phyloP scores from a whole-genome alignment of 2,329 filamentous ascomycete species.

The Penicillium concentricum region DNA sequence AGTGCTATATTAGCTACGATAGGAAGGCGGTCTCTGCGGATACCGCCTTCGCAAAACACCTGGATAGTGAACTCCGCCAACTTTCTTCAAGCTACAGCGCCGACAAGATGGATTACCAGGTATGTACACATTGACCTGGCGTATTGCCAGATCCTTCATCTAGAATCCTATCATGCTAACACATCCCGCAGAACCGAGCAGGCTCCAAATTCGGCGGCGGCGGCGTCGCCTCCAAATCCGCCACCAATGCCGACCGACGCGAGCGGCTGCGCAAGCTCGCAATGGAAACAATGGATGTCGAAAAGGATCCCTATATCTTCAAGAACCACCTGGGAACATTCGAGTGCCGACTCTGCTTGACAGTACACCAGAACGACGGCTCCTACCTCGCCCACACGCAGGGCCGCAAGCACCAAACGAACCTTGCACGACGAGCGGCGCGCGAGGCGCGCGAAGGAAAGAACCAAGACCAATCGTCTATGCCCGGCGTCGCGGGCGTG shows the following conservation, averaged over 20 bases:
- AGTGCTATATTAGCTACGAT: neutral
- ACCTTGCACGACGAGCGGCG: slow-evolving; percentile 92
- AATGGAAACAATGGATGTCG: slow-evolving; percentile 96
- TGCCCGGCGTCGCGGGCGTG: slow-evolving; percentile 74
- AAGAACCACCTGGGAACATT: slow-evolving; percentile 98
- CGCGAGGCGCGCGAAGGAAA: slow-evolving; percentile 89
- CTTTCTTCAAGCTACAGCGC: slow-evolving; percentile 4
- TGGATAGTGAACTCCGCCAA: slow-evolving; percentile 14
- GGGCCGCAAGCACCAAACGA: slow-evolving; percentile 98
- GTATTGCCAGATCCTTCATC: no score
- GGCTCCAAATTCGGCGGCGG: slow-evolving; percentile 98
- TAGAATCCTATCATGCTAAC: slow-evolving; percentile 9
- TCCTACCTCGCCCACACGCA: slow-evolving; percentile 98
- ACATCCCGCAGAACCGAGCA: slow-evolving; percentile 70
- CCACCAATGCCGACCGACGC: slow-evolving; percentile 93
- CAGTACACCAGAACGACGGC: slow-evolving; percentile 97
- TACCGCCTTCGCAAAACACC: slow-evolving; percentile 1
- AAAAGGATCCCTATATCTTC: slow-evolving; percentile 99
- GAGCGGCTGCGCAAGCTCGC: slow-evolving; percentile 97
- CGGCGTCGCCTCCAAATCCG: slow-evolving; percentile 88
- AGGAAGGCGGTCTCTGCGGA: neutral
- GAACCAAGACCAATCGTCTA: slow-evolving; percentile 59
- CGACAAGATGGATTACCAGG: slow-evolving; percentile 53
- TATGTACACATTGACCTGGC: slow-evolving; percentile 21
- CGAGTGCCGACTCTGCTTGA: slow-evolving; percentile 94